These are phyloP conservation scores for Schoenoplectus tabernaemontani DNA, from an alignment of 202 grass and related monocot species.

Conservation along the genomic window DNA sequence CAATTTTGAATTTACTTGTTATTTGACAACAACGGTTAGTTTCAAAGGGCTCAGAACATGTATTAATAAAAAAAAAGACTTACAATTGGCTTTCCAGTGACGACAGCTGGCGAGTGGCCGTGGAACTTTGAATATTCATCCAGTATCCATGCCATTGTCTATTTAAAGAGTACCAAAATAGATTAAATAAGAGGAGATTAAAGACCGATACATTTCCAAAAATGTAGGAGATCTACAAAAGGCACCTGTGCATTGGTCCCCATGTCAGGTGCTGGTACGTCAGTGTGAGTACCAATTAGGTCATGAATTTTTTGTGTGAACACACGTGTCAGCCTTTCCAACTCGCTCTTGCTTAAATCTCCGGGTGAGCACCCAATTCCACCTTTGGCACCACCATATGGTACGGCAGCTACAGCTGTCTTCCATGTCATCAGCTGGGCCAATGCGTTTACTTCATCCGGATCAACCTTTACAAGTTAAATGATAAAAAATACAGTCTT, in stretches of 20 bases:
- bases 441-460: slow-evolving; percentile 86
- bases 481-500: not conserved
- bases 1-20: slow-evolving; percentile 11
- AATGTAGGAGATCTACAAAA: not conserved
- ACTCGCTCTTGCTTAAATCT: slow-evolving; percentile 80
- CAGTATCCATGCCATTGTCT: slow-evolving; percentile 98
- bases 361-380: slow-evolving; percentile 76
- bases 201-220: slow-evolving; percentile 6
- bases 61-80: slow-evolving; percentile 22
- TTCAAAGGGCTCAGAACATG: not conserved
- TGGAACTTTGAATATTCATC: slow-evolving; percentile 98
- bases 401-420: slow-evolving; percentile 75
- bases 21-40: not conserved
- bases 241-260: slow-evolving; percentile 81
- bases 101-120: slow-evolving; percentile 86
- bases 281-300: slow-evolving; percentile 73
- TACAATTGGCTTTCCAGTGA: slow-evolving; percentile 97
- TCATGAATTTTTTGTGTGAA: slow-evolving; percentile 98
- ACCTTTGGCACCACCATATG: slow-evolving; percentile 96
- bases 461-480: slow-evolving; percentile 49
- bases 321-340: slow-evolving; percentile 85
- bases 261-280: slow-evolving; percentile 94
- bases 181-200: slow-evolving; percentile 12
- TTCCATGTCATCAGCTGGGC: slow-evolving; percentile 99
- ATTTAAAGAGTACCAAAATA: slow-evolving; percentile 7